Conservation (phyloP, 2,329 filamentous ascomycete genomes). For the Paraconiothyrium brasiliense region DNA sequence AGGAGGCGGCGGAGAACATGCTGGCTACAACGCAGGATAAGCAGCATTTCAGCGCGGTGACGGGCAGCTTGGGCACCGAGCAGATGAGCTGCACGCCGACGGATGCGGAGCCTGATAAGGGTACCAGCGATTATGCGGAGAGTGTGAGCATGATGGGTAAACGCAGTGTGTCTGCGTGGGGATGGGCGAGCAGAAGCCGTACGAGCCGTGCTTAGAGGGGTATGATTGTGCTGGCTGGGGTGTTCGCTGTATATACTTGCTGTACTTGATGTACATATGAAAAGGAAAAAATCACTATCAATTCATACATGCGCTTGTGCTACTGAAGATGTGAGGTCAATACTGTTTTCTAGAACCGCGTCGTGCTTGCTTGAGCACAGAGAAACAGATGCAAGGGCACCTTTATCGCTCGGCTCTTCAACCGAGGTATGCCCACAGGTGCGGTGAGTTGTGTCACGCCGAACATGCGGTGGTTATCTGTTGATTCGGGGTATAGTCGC, state of each 20-base stretch:
- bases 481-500: too few relatives aligned
- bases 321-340: too few relatives aligned
- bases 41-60: conserved; percentile 47
- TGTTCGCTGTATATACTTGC: conserved; percentile 13
- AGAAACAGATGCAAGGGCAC: too few relatives aligned
- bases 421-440: too few relatives aligned
- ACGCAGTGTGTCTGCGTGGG: conserved; percentile 18
- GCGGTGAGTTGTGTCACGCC: too few relatives aligned
- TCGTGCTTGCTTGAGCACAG: too few relatives aligned
- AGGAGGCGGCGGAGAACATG: conserved; percentile 55
- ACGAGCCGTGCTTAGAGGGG: neutral
- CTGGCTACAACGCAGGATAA: conserved; percentile 49
- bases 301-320: neutral
- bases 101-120: conserved; percentile 55
- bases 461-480: too few relatives aligned
- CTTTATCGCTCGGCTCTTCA: too few relatives aligned
- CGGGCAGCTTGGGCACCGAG: conserved; percentile 47
- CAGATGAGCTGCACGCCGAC: conserved; percentile 45
- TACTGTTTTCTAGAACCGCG: too few relatives aligned
- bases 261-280: conserved; percentile 12
- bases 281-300: neutral
- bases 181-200: conserved; percentile 19
- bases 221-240: neutral
- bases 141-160: conserved; percentile 43
- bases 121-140: conserved; percentile 54